Base-by-base conservation (phyloP, 2,329 filamentous ascomycete genomes). In the Ciborinia camelliae region DNA sequence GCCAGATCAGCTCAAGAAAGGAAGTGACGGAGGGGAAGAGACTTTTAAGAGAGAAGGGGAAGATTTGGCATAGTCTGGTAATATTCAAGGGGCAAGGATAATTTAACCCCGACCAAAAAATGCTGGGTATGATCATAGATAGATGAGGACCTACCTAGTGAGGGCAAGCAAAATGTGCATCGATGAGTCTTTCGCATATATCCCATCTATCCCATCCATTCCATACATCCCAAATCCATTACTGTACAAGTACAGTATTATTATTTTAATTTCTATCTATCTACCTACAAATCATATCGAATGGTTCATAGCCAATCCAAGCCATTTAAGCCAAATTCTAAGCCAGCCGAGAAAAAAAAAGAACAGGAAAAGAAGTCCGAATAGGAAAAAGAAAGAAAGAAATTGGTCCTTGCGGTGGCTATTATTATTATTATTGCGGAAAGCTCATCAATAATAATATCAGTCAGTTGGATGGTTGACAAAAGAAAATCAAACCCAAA, bases 101-200 rank as follows among this genome's bases (percentile, higher is more conserved):
- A 54, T 20, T 10, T 7, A 28, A 41, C 8, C 52, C 35, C 52
- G 35, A 55, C 8, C 14, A 18, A 26, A 52, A 53, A 37, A 37
- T 37, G 23, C 30, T 35, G 30, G n/a, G 51, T 52, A 30, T n/a
- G 50, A 30, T 9, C n/a, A 52, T n/a, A 48, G 10, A 48, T 4
- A 28, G 23, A 18, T n/a, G n/a, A n/a, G n/a, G n/a, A n/a, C n/a
- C n/a, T n/a, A n/a, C n/a, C n/a, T n/a, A n/a, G 30, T 35, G 10
- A 18, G 32, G 18, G 32, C 51, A 54, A 54, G 51, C 51, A n/a
- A n/a, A 53, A 53, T 37, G n/a, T 54, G 52, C 52, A 39, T 55
- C 52, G 35, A 28, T 28, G 52, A 55, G 52, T 55, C 52, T 55
- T 55, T 39, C n/a, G n/a, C n/a, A n/a, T n/a, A n/a, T n/a, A n/a